These are phyloP conservation scores for Hyphopichia buzzinii DNA, from an alignment of 1,139 yeast genomes.

Conservation along the genomic window DNA sequence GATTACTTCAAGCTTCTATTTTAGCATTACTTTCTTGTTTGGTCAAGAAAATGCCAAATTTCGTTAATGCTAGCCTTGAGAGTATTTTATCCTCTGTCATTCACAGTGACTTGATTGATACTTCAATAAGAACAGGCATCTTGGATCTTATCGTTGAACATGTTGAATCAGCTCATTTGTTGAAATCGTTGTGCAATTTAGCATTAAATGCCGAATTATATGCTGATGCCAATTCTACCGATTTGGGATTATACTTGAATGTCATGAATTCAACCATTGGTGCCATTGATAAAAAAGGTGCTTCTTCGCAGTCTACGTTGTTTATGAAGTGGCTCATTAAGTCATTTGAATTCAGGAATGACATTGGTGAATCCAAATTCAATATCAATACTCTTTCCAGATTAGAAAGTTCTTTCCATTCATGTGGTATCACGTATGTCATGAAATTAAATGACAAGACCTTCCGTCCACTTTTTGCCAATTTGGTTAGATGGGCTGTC, in stretches of 20 bases:
- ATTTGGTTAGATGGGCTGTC: constrained; percentile 90
- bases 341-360: constrained; percentile 65
- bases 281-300: constrained; percentile 67
- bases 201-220: constrained; percentile 50
- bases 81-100: constrained; percentile 60
- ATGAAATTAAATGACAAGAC: constrained; percentile 91
- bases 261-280: constrained; percentile 65
- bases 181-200: constrained; percentile 58
- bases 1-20: constrained; percentile 60
- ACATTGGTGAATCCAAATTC: constrained; percentile 42
- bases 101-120: constrained; percentile 55
- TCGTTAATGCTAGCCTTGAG: constrained; percentile 67
- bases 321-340: constrained; percentile 70
- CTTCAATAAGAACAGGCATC: constrained; percentile 62
- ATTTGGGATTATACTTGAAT: constrained; percentile 70
- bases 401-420: constrained; percentile 73
- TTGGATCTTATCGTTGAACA: constrained; percentile 63
- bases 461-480: constrained; percentile 88
- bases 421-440: constrained; percentile 72
- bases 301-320: constrained; percentile 64
- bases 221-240: constrained; percentile 43
- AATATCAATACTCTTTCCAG: constrained; percentile 76
- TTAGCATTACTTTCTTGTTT: constrained; percentile 72
- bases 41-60: constrained; percentile 82
- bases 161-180: constrained; percentile 62